phyloP scores from a whole-genome alignment of 768 basidiomycete species.

The Boletus fagicola region DNA sequence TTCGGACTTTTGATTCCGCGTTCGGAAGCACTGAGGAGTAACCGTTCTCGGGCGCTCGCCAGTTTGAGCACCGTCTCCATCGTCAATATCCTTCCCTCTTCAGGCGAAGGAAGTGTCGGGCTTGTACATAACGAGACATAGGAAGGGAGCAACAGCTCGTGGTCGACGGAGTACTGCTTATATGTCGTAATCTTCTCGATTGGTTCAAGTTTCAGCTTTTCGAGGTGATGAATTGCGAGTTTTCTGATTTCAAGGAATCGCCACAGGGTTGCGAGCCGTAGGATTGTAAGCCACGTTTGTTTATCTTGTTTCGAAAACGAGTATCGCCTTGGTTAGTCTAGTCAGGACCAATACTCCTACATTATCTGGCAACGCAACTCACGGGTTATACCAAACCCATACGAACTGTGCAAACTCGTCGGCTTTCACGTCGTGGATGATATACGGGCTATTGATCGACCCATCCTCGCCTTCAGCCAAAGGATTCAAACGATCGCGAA shows the following conservation, averaged over 20 bases:
- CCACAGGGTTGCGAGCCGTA: conserved; percentile 56
- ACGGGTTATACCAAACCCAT: conserved; percentile 54
- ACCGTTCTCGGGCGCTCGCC: conserved; percentile 51
- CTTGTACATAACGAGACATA: conserved; percentile 55
- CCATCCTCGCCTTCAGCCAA: conserved; percentile 2
- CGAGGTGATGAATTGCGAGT: conserved; percentile 56
- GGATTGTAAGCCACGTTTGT: conserved; percentile 53
- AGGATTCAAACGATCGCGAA: conserved; percentile 25
- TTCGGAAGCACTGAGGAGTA: conserved; percentile 34
- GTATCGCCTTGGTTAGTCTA: conserved; percentile 41
- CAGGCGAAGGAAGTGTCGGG: conserved; percentile 45
- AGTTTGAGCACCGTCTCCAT: conserved; percentile 53
- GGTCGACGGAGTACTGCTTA: conserved; percentile 49
- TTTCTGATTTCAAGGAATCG: conserved; percentile 47
- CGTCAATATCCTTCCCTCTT: conserved; percentile 58
- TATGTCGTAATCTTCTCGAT: conserved; percentile 59
- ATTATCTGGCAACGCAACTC: background rate
- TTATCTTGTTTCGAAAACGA: conserved; percentile 51
- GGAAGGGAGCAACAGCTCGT: conserved; percentile 45
- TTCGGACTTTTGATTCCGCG: conserved; percentile 31
- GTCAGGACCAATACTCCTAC: background rate
- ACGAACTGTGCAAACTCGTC: conserved; percentile 47
- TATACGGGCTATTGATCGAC: conserved; percentile 1
- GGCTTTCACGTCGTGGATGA: conserved; percentile 28
- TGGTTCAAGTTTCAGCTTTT: conserved; percentile 43